A percentile compares a stretch with the other conserved stretches of the same genome.
phyloP scores from a whole-genome alignment of 1,284 basidiomycete genomes.

The Irpex lacteus region DNA sequence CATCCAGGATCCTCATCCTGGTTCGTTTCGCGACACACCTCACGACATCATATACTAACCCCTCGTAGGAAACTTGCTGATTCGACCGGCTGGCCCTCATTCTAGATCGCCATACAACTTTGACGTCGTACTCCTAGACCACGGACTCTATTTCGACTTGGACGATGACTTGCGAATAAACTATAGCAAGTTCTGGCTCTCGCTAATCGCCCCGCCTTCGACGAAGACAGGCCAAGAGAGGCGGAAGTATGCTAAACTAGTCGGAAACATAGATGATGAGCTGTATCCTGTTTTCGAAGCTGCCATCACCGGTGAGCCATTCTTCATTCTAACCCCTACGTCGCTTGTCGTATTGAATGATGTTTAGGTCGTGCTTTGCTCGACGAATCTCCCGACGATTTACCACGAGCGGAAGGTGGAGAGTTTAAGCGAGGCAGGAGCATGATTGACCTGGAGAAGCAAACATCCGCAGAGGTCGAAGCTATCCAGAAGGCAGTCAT shows the following conservation, averaged over 20 bases:
- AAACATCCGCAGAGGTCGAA: constrained; percentile 72
- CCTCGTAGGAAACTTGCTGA: constrained; percentile 80
- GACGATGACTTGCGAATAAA: constrained; percentile 75
- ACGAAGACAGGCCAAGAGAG: constrained; percentile 63
- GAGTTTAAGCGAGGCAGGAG: constrained; percentile 62
- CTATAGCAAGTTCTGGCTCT: constrained; percentile 83
- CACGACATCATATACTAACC: not conserved
- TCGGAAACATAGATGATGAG: constrained; percentile 87
- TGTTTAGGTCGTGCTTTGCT: constrained; percentile 54
- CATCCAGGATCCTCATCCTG: constrained; percentile 76
- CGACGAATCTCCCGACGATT: constrained; percentile 52
- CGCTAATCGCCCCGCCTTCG: constrained; percentile 75
- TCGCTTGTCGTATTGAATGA: not conserved
- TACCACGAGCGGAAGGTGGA: constrained; percentile 26
- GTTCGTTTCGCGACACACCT: constrained; percentile 13
- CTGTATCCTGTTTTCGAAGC: constrained; percentile 89
- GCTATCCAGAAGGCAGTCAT: constrained; percentile 79
- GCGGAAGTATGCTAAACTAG: constrained; percentile 81
- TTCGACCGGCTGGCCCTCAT: constrained; percentile 63
- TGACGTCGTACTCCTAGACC: constrained; percentile 90
- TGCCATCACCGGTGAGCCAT: constrained; percentile 62
- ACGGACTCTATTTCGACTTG: constrained; percentile 91
- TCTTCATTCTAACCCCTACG: no score
- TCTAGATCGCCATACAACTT: constrained; percentile 90
- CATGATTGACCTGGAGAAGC: constrained; percentile 70